A percentile compares a stretch with the other conserved stretches of the same genome.
Evolutionary conservation across 306 rosid genomes (phyloP).

Genomic region (Prunus padus): DNA sequence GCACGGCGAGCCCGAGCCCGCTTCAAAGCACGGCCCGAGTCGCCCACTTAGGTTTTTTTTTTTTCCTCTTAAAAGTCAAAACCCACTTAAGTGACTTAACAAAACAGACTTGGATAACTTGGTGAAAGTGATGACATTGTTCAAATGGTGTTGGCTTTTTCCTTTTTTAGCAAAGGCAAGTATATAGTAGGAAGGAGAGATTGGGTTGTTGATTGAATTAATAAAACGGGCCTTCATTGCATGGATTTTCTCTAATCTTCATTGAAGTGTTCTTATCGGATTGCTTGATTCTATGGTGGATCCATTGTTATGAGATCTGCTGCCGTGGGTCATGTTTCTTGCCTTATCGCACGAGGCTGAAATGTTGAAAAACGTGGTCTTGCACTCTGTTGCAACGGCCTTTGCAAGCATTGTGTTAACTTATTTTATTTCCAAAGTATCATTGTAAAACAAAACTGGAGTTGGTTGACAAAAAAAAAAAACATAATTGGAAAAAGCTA

Average conservation of each 20-base stretch:
- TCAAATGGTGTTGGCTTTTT: not conserved
- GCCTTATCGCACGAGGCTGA: constrained; percentile 60
- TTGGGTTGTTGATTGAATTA: not conserved
- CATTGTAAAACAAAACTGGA: not conserved
- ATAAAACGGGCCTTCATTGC: not conserved
- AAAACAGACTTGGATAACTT: not conserved
- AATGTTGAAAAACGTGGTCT: constrained; percentile 95
- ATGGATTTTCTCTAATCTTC: too few species aligned
- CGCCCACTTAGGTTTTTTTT: too few species aligned
- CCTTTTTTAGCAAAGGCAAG: not conserved
- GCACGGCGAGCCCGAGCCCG: too few species aligned
- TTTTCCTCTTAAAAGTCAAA: too few species aligned
- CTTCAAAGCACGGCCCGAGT: too few species aligned
- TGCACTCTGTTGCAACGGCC: constrained; percentile 99
- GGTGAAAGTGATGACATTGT: too few species aligned
- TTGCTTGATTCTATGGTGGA: not conserved
- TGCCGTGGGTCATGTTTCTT: not conserved
- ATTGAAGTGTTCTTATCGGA: too few species aligned
- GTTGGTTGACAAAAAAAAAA: not conserved
- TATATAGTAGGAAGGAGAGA: not conserved
- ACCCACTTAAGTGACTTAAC: too few species aligned
- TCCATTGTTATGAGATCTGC: not conserved
- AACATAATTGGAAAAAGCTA: not conserved
- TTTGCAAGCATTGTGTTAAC: constrained; percentile 82
- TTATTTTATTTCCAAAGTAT: not conserved